phyloP scores from a whole-genome alignment of 345 rosid genomes.

The Carallia brachiata region DNA sequence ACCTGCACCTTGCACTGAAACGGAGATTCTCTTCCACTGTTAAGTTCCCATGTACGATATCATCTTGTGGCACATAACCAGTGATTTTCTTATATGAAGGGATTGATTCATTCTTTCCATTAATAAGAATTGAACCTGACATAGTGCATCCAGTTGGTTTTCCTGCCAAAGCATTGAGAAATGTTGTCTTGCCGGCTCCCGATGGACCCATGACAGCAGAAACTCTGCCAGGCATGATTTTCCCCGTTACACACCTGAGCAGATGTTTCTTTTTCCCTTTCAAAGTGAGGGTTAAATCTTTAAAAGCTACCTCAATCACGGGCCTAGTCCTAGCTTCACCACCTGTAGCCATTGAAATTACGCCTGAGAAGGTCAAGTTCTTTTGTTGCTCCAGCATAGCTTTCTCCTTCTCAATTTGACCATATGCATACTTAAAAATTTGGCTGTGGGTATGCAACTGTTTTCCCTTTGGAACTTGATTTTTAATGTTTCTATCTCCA shows the following conservation, averaged over 20 bases:
- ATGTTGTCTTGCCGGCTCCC: constrained; percentile 92
- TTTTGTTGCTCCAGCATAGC: constrained; percentile 62
- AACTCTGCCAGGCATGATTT: constrained; percentile 84
- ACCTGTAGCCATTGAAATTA: constrained; percentile 78
- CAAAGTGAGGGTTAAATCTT: constrained; percentile 75
- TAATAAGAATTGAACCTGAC: constrained; percentile 67
- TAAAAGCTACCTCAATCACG: constrained; percentile 72
- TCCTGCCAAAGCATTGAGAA: constrained; percentile 82
- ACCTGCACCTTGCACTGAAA: constrained; percentile 92
- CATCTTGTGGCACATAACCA: constrained; percentile 96
- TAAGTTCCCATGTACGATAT: constrained; percentile 87
- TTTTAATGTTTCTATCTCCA: constrained; percentile 57
- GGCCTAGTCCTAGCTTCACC: constrained; percentile 61
- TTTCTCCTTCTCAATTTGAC: constrained; percentile 88
- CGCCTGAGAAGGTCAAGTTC: constrained; percentile 81
- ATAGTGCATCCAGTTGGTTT: constrained; percentile 69
- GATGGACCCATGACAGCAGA: constrained; percentile 99
- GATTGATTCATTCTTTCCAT: constrained; percentile 72
- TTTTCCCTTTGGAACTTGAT: constrained; percentile 69
- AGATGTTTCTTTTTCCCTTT: constrained; percentile 73
- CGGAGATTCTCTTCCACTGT: constrained; percentile 93
- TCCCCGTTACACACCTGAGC: constrained; percentile 74
- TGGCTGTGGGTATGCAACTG: constrained; percentile 72
- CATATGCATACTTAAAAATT: constrained; percentile 89
- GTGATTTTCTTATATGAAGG: constrained; percentile 70